Evolutionary conservation across 805 yeast genomes (phyloP).

Genomic region (Brettanomyces bruxellensis): DNA sequence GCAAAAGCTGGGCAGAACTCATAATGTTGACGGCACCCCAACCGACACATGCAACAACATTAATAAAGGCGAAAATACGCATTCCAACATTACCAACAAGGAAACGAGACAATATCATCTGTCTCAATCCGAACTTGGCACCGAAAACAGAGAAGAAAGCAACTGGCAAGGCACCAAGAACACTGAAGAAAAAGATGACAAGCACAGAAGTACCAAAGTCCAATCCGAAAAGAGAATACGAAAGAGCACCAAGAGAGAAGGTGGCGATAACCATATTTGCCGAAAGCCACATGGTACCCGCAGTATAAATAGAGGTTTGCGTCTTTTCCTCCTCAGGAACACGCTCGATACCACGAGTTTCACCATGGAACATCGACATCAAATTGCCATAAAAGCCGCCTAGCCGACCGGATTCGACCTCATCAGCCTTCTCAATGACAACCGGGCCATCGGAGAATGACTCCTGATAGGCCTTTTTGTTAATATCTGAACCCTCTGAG

Average conservation of each 20-base stretch:
- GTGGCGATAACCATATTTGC: constrained; percentile 86
- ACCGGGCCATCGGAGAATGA: not conserved
- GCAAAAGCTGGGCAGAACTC: constrained; percentile 77
- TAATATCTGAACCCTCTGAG: not conserved
- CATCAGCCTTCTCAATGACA: not conserved
- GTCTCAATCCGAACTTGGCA: constrained; percentile 77
- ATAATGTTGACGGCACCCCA: constrained; percentile 94
- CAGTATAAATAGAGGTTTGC: constrained; percentile 54
- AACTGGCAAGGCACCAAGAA: constrained; percentile 68
- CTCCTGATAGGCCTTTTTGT: constrained; percentile 1
- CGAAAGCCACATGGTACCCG: constrained; percentile 86
- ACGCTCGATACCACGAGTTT: constrained; percentile 71
- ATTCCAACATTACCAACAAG: constrained; percentile 68
- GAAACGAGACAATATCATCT: constrained; percentile 72
- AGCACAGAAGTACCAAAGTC: constrained; percentile 67
- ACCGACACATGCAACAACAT: constrained; percentile 81
- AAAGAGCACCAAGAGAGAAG: constrained; percentile 68
- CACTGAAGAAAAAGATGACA: constrained; percentile 60
- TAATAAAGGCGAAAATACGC: constrained; percentile 69
- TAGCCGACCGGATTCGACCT: constrained; percentile 14
- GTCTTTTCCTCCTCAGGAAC: constrained; percentile 72
- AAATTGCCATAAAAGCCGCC: constrained; percentile 13
- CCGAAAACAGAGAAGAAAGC: constrained; percentile 81
- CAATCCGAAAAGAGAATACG: constrained; percentile 50
- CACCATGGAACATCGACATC: constrained; percentile 32